phyloP scores from a whole-genome alignment of 331 rosid genomes.

The Saraca asoca region DNA sequence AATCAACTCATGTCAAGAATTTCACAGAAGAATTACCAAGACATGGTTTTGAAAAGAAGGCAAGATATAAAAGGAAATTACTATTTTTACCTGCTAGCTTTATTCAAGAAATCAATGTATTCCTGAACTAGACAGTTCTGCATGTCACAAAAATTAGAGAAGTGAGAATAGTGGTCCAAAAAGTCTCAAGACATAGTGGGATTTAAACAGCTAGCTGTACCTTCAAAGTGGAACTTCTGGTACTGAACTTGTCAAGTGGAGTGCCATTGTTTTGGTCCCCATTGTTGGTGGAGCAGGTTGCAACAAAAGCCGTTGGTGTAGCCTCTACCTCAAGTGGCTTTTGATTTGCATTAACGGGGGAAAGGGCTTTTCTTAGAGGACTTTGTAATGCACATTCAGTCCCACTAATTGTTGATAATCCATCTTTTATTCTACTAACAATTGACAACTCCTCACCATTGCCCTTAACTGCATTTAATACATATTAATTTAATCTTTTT shows the following conservation, averaged over 20 bases:
- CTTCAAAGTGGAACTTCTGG: slow-evolving; percentile 65
- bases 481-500: slow-evolving; percentile 6
- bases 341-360: slow-evolving; percentile 56
- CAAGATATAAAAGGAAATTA: not conserved
- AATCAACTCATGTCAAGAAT: slow-evolving; percentile 22
- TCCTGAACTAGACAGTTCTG: slow-evolving; percentile 73
- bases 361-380: slow-evolving; percentile 67
- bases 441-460: slow-evolving; percentile 29
- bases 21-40: slow-evolving; percentile 14
- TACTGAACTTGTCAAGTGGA: slow-evolving; percentile 68
- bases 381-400: slow-evolving; percentile 40
- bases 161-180: slow-evolving; percentile 30
- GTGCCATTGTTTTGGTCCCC: slow-evolving; percentile 44
- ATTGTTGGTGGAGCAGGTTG: slow-evolving; percentile 37
- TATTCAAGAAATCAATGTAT: slow-evolving; percentile 74
- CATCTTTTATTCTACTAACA: not conserved
- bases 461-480: slow-evolving; percentile 40
- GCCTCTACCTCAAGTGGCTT: slow-evolving; percentile 33
- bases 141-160: slow-evolving; percentile 7
- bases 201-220: slow-evolving; percentile 34
- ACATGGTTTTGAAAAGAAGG: slow-evolving; percentile 3
- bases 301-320: slow-evolving; percentile 43
- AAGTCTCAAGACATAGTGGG: slow-evolving; percentile 6
- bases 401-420: slow-evolving; percentile 32
- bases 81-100: slow-evolving; percentile 73